Evolutionary conservation across 345 rosid species (phyloP), one percentile per base, ranked within the genome.

Genomic region (Stellera chamaejasme): DNA sequence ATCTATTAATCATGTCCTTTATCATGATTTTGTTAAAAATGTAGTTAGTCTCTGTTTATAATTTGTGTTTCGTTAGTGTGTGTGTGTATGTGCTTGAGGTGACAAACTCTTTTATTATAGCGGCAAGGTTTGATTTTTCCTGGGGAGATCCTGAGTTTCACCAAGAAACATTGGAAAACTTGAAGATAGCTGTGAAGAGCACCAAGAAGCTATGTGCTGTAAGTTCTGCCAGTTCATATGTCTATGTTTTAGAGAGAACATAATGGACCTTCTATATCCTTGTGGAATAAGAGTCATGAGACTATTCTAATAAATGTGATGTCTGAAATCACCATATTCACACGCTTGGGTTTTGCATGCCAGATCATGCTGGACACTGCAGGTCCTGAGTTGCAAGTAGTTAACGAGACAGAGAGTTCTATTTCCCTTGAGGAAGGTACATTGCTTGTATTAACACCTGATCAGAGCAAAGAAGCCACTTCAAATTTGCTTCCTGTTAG

Each of bases 351-450:
- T 64, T 68, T 58, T 8, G 10, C 41, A 15, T 65, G 43, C 13
- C 76, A 84, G 92, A 76, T 82, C 43, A 84, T 84, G 92, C 79
- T 84, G 8, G 92, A 82, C 67, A 84, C 87, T 0, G 77, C 66
- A 15, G 91, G 91, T 55, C 87, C 91, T 10, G 87, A 84, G 66
- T 61, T 84, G 66, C 85, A 79, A 57, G 87, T 79, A 2, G 73
- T 78, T 46, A 84, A 75, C 50, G 81, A 61, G 66, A 58, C 70
- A 23, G 75, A 78, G 66, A 67, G 42, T 11, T 81, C 87, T 23
- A 78, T 84, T 66, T 67, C 77, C 39, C 87, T 84, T 26, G 64
- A 69, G 69, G 78, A 55, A 57, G 85, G 73, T 50, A 52, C 75
- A 0, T 55, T 58, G 16, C 78, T 84, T 28, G 66, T 79, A 59